Base-by-base conservation (phyloP, 352 stramenopile genomes). In the Globisporangium splendens region DNA sequence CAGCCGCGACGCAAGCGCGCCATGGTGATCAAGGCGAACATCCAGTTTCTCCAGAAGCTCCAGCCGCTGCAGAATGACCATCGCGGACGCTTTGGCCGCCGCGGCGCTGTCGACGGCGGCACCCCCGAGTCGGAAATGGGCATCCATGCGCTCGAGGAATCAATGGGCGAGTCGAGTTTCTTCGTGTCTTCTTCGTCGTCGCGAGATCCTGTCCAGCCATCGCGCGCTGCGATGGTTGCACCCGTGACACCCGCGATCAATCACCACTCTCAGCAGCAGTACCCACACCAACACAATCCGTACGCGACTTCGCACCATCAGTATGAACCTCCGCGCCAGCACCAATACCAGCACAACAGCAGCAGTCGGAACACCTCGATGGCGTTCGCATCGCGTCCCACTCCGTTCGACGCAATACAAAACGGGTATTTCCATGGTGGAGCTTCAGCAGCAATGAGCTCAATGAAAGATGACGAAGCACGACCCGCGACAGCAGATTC, bases 111-210 rank as follows among this genome's bases (percentile, higher is more conserved):
- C 10, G 82, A 91, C 50, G 79, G 79, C 3, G 82, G 82, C 8
- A 56, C 62, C 0, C 66, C 73, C 3, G 52, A 66, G 2, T 65
- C 63, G 8, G 50, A 56, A 24, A 51, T 79, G 41, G 81, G 79
- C 68, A 82, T 91, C 65, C 55, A 66, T 41, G 82, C 82, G 33
- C 64, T 91, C 39, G 77, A 89, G 60, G 72, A 84, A 46, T 80
- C 77, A 1, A 79, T 91, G 59, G 69, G 83, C 44, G 79, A 88
- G 52, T 86, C 79, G 54, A 88, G 79, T 61, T 88, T 91, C 51
- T 73, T 86, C 41, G 83, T 31, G 24, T 31, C 24, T 31, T 31
- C 24, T 6, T 31, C 24, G 24, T 31, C 74, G 0, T 15, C 46
- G 11, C 53, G 72, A 12, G 71, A 83, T 53, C 62, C 72, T 1